Conservation (phyloP, 495 filamentous ascomycete genomes). For the Neurospora tetraspora region DNA sequence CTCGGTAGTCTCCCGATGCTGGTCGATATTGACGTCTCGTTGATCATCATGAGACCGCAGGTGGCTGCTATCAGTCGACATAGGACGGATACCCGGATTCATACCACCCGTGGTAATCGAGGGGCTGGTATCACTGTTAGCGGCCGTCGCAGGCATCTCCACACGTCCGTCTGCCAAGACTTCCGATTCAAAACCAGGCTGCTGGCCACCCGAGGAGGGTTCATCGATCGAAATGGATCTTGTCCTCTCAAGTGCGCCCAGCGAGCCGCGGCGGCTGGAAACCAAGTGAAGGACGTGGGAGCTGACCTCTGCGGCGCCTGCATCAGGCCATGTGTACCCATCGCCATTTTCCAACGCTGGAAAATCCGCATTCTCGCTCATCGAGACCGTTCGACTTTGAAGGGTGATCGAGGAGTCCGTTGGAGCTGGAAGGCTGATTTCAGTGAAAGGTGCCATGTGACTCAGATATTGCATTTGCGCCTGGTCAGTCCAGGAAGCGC, state of each 20-base stretch:
- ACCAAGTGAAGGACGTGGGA: not conserved
- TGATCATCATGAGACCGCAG: not conserved
- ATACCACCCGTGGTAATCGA: not conserved
- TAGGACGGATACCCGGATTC: not conserved
- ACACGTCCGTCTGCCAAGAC: not conserved
- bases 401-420: not conserved
- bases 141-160: not conserved
- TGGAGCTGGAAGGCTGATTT: not conserved
- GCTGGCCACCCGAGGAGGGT: not conserved
- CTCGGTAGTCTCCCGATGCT: not conserved
- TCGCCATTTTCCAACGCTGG: not conserved
- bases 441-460: not conserved
- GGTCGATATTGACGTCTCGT: not conserved
- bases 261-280: not conserved
- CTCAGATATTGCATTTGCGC: not conserved
- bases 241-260: not conserved
- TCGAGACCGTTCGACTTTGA: not conserved
- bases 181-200: not conserved
- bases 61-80: not conserved
- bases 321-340: not conserved
- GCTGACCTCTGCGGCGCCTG: not conserved
- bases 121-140: not conserved
- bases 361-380: not conserved
- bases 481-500: not conserved
- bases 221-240: not conserved